Percentiles rank a stretch among this genome's conserved stretches.
Evolutionary conservation across 2,329 filamentous ascomycete species (phyloP).

Genomic region (Xylaria polymorpha): DNA sequence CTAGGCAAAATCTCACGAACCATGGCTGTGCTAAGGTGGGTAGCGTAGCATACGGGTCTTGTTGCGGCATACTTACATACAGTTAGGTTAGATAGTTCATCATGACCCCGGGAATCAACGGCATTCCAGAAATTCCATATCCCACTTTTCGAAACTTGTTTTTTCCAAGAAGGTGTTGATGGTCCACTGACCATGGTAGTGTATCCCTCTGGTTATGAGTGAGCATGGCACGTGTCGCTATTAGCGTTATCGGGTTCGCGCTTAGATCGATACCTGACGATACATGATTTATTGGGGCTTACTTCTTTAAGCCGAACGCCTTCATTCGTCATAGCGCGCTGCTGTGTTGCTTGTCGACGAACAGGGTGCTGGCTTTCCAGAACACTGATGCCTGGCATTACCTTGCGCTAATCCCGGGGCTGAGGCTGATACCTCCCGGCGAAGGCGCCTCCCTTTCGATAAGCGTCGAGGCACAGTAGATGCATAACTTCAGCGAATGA

Average conservation of each 20-base stretch:
- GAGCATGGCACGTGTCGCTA: not conserved
- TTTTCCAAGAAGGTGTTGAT: constrained; percentile 3
- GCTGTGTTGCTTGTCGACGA: not conserved
- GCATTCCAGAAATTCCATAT: constrained; percentile 11
- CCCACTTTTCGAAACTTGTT: constrained; percentile 19
- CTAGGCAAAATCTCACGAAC: not conserved
- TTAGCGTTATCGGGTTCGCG: not conserved
- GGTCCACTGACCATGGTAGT: constrained; percentile 12
- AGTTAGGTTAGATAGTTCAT: not conserved
- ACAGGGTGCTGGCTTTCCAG: not conserved
- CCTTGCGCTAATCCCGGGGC: not conserved
- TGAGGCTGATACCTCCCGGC: constrained; percentile 2
- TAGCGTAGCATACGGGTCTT: not conserved
- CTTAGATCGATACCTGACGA: not conserved
- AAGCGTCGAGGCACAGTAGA: not conserved
- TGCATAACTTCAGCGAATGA: constrained; percentile 1
- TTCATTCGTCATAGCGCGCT: not conserved
- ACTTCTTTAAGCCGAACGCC: not conserved
- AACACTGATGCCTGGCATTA: not conserved
- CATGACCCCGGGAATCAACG: not conserved
- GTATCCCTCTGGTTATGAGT: not conserved
- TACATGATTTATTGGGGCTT: not conserved
- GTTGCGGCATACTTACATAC: too few relatives aligned
- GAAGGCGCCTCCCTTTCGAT: not conserved
- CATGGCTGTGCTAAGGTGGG: not conserved